Evolutionary conservation across 306 rosid species (phyloP).

Genomic region (Dryas alaskensis): DNA sequence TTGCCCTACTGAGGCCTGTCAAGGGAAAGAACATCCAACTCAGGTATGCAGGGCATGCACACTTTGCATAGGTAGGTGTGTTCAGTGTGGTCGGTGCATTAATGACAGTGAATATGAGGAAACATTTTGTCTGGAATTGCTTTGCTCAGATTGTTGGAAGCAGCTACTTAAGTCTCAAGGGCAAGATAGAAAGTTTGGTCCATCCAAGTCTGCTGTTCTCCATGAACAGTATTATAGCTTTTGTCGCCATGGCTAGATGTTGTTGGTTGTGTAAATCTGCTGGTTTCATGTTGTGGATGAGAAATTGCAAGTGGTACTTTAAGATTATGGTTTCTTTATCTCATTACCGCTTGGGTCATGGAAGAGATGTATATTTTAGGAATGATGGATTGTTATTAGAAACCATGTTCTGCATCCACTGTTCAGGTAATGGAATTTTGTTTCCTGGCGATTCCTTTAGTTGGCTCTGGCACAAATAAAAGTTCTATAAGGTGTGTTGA

Average conservation of each 20-base stretch:
- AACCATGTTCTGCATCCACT: slow-evolving; percentile 6
- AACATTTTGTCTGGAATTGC: slow-evolving; percentile 75
- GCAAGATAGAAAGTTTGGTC: slow-evolving; percentile 29
- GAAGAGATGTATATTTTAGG: neutral
- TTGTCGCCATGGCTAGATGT: slow-evolving; percentile 30
- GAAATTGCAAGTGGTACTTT: slow-evolving; percentile 18
- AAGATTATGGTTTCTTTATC: slow-evolving; percentile 10
- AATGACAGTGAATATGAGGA: slow-evolving; percentile 79
- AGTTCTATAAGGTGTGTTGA: neutral
- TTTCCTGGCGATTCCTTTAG: neutral
- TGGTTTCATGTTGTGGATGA: slow-evolving; percentile 17
- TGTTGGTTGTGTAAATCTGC: neutral
- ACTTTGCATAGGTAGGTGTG: slow-evolving; percentile 74
- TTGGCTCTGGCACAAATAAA: slow-evolving; percentile 16
- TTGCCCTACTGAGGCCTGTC: slow-evolving; percentile 76
- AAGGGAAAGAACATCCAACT: slow-evolving; percentile 39
- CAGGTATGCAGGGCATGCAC: slow-evolving; percentile 78
- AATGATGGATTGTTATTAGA: neutral
- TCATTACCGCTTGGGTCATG: neutral
- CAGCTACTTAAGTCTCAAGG: slow-evolving; percentile 37
- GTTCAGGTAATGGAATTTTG: slow-evolving; percentile 15
- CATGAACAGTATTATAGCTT: slow-evolving; percentile 32
- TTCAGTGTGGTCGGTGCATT: slow-evolving; percentile 77
- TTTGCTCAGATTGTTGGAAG: slow-evolving; percentile 63
- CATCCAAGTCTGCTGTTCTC: slow-evolving; percentile 22